Conservation (phyloP, 352 stramenopile genomes). For the Pythium insidiosum region DNA sequence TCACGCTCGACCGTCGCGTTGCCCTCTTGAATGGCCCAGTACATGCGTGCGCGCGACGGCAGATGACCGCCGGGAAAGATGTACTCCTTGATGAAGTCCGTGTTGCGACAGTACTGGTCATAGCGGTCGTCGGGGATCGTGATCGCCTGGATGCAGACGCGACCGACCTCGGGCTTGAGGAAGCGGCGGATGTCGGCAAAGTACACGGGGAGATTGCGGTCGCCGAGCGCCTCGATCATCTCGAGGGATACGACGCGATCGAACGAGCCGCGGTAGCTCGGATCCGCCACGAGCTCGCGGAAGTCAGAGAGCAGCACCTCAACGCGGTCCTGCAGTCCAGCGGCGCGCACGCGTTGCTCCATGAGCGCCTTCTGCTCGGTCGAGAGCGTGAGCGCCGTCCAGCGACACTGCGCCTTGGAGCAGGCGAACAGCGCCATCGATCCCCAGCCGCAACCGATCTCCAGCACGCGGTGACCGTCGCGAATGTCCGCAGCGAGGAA, state of each 20-base stretch:
- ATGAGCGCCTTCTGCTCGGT: slow-evolving; percentile 16
- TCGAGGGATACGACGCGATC: slow-evolving; percentile 22
- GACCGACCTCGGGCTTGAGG: slow-evolving; percentile 16
- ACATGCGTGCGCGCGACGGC: slow-evolving; percentile 16
- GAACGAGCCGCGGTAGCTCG: slow-evolving; percentile 5
- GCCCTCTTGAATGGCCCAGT: slow-evolving; percentile 13
- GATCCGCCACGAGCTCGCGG: slow-evolving; percentile 14
- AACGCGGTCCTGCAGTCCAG: slow-evolving; percentile 15
- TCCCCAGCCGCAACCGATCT: slow-evolving; percentile 23
- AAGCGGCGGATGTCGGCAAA: slow-evolving; percentile 21
- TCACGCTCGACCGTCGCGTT: slow-evolving; percentile 1
- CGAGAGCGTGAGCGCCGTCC: slow-evolving; percentile 15
- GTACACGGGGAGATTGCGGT: slow-evolving; percentile 16
- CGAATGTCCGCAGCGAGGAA: slow-evolving; percentile 14
- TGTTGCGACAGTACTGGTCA: slow-evolving; percentile 19
- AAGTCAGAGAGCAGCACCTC: slow-evolving; percentile 20
- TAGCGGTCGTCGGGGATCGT: slow-evolving; percentile 18
- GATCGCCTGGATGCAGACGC: slow-evolving; percentile 21
- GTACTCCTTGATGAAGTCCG: slow-evolving; percentile 23
- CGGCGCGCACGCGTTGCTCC: slow-evolving; percentile 11
- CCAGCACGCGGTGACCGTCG: slow-evolving; percentile 18
- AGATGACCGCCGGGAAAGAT: slow-evolving; percentile 24
- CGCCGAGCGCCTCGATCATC: slow-evolving; percentile 23
- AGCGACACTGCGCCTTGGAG: slow-evolving; percentile 5
- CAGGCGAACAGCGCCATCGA: slow-evolving; percentile 19